Percentiles rank a stretch among this genome's conserved stretches.
phyloP scores from a whole-genome alignment of 148 eudicot species.

The Dysphania ambrosioides region DNA sequence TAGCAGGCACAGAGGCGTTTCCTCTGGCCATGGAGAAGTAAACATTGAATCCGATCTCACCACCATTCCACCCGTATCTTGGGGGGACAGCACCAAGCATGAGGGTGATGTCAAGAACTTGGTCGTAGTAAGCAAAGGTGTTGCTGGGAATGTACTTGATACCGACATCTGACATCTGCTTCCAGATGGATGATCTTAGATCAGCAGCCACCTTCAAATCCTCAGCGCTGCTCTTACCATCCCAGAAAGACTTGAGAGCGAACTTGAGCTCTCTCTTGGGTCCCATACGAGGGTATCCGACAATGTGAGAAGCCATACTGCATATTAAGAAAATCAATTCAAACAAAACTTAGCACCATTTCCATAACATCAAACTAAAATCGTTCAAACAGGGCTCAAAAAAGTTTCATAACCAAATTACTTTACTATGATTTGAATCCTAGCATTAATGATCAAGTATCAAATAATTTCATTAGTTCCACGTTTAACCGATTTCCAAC shows the following conservation, averaged over 20 bases:
- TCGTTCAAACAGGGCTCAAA: not conserved
- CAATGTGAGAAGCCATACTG: conserved; percentile 93
- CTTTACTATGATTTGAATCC: not conserved
- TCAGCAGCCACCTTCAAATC: conserved; percentile 73
- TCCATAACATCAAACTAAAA: not conserved
- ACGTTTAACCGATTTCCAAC: no score
- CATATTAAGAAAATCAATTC: not conserved
- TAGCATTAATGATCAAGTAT: no score
- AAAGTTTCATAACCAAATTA: not conserved
- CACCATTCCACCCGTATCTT: conserved; percentile 65
- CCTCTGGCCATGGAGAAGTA: conserved; percentile 95
- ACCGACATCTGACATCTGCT: conserved; percentile 75
- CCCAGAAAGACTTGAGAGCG: conserved; percentile 88
- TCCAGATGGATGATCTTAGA: conserved; percentile 80
- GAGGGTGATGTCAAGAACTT: conserved; percentile 75
- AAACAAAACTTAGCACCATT: conserved; percentile 14
- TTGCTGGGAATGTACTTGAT: conserved; percentile 87
- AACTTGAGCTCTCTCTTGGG: conserved; percentile 94
- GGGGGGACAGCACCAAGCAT: conserved; percentile 85
- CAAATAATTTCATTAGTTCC: no score
- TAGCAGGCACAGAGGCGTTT: conserved; percentile 83
- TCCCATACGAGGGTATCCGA: conserved; percentile 94
- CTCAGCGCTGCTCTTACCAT: conserved; percentile 71
- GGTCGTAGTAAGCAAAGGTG: conserved; percentile 77
- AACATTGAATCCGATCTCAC: conserved; percentile 73